These are phyloP conservation scores for Orbilia blumenaviensis DNA, from an alignment of 2,329 filamentous ascomycete genomes.

Conservation along the genomic window DNA sequence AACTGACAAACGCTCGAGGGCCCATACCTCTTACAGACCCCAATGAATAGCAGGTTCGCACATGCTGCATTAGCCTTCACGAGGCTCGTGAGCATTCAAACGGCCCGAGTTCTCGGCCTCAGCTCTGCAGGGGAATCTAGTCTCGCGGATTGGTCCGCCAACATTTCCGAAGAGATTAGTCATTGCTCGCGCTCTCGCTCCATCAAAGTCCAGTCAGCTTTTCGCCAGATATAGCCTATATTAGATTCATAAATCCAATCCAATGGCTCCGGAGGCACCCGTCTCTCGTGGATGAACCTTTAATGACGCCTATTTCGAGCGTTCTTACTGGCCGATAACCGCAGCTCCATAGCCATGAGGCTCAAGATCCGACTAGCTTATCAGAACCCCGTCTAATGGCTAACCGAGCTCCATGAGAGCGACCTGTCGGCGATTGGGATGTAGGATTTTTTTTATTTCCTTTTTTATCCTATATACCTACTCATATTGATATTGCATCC, in stretches of 20 bases:
- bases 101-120: slow-evolving; percentile 9
- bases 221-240: not conserved
- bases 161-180: slow-evolving; percentile 12
- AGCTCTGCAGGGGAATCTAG: slow-evolving; percentile 29
- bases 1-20: slow-evolving; percentile 38
- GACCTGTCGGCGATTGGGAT: slow-evolving; percentile 28
- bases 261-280: not conserved
- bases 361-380: slow-evolving; percentile 41
- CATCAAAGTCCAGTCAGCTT: not conserved
- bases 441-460: not conserved
- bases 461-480: not conserved
- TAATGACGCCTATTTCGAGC: not conserved
- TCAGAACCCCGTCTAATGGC: slow-evolving; percentile 26
- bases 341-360: slow-evolving; percentile 1
- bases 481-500: not conserved
- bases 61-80: slow-evolving; percentile 17
- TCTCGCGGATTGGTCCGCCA: not conserved
- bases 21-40: slow-evolving; percentile 16
- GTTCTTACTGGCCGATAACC: slow-evolving; percentile 6
- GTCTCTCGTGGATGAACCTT: not conserved
- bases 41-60: slow-evolving; percentile 24
- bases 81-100: slow-evolving; percentile 1
- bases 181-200: not conserved
- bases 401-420: not conserved
- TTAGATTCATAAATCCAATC: slow-evolving; percentile 1